Evolutionary conservation across 163 green algal genomes (phyloP).

Genomic region (Volvox carteri): DNA sequence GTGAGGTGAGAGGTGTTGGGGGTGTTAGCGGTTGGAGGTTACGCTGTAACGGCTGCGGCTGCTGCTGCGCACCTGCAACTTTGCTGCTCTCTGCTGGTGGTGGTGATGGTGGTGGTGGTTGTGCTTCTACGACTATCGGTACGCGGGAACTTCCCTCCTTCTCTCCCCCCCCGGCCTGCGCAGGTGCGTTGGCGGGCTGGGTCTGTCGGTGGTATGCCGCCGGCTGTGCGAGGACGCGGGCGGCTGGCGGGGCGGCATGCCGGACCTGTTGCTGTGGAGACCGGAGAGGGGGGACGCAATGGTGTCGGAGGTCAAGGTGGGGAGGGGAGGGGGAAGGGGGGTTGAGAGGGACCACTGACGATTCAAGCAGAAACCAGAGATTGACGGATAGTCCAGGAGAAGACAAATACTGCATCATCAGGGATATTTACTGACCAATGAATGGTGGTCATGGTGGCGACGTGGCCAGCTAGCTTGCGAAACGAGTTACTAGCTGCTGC

Average conservation of each 20-base stretch:
- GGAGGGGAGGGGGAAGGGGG: neutral
- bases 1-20: conserved; percentile 58
- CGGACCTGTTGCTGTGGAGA: conserved; percentile 95
- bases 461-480: no score
- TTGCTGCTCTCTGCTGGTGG: neutral
- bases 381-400: no score
- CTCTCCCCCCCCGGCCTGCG: no score
- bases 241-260: conserved; percentile 89
- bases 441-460: no score
- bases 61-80: neutral
- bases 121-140: neutral
- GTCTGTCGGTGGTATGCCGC: conserved; percentile 85
- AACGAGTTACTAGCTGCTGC: no score
- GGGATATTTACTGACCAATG: no score
- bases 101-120: no score
- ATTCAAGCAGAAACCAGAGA: no score
- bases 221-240: conserved; percentile 90
- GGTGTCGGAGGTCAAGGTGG: conserved; percentile 69
- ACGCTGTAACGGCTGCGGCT: neutral
- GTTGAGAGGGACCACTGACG: no score
- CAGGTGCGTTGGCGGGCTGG: conserved; percentile 83
- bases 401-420: no score
- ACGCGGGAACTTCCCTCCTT: no score
- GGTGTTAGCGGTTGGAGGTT: neutral
- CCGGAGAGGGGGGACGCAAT: conserved; percentile 34